These are phyloP conservation scores for Candolleomyces aberdarensis DNA, from an alignment of 768 basidiomycete genomes.

Conservation along the genomic window DNA sequence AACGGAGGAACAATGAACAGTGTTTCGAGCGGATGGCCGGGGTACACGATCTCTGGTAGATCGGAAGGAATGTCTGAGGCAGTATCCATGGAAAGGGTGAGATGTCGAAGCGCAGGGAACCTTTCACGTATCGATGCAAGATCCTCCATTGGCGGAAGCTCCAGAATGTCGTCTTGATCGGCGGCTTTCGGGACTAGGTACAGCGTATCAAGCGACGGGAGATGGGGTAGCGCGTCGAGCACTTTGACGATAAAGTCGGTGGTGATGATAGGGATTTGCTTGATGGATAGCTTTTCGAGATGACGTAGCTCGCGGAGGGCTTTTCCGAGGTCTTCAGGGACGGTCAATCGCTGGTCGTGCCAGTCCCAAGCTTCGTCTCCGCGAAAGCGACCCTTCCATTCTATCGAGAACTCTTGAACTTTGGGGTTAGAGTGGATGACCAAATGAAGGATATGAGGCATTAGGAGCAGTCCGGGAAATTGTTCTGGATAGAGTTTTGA, in stretches of 20 bases:
- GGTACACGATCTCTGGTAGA: neutral
- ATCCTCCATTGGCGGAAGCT: neutral
- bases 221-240: neutral
- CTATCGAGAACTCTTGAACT: neutral
- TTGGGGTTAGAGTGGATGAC: neutral
- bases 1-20: neutral
- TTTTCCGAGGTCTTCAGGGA: neutral
- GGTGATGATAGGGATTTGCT: neutral
- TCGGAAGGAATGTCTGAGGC: neutral
- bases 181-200: neutral
- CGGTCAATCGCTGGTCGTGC: neutral
- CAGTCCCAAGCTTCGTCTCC: neutral
- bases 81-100: neutral
- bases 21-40: neutral
- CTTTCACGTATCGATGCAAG: neutral
- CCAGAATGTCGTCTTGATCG: neutral
- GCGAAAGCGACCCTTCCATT: neutral
- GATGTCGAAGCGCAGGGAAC: neutral
- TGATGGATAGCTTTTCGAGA: neutral
- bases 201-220: neutral
- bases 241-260: neutral
- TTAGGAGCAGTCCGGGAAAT: neutral
- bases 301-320: neutral
- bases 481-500: neutral
- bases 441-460: neutral